Evolutionary conservation across 108 stramenopile genomes (phyloP), one percentile per base, ranked within the genome.

Genomic region (Halocafeteria seosinensis): DNA sequence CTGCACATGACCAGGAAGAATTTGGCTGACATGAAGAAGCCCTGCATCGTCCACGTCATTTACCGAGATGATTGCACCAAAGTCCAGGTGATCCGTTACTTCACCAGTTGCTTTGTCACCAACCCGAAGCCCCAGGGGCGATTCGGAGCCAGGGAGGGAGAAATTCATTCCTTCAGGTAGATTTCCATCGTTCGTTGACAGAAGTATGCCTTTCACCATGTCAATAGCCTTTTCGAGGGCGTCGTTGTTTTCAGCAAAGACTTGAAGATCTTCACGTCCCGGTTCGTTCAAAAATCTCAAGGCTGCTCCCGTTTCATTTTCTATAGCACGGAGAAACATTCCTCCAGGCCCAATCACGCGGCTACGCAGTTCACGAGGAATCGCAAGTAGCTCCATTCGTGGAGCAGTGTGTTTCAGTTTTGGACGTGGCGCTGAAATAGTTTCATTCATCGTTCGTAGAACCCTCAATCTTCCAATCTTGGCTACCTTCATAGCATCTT

Each of bases 391-490:
- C 2, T 25, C 57, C 27, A 59, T 59, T 13, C 57, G 6, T 13
- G 57, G 57, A 12, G 57, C 57, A 21, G 57, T 59, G 12, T 59
- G 34, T 35, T 30, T 26, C 34, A 59, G 57, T 17, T 35, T 35
- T 2, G 3, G 27, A 11, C 28, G 17, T 17, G 12, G 57, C 57
- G 12, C 2, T 11, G 17, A 35, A 2, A 24, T 8, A 11, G n/a
- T n/a, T 17, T 8, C 24, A 17, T 50, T 65, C 91, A 92, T 90
- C 60, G 70, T 74, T n/a, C 74, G 69, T 53, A 92, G 68, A 36
- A 92, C 81, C 6, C 64, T 71, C 8, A 59, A 42, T 17, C 87
- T 65, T n/a, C 82, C 88, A 29, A 68, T 63, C 63, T 66, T 76
- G 8, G 88, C 88, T 28, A 81, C 68, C 25, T 70, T 25, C 30